Conservation (phyloP, 441 rosid genomes). For the Eutrema salsugineum region DNA sequence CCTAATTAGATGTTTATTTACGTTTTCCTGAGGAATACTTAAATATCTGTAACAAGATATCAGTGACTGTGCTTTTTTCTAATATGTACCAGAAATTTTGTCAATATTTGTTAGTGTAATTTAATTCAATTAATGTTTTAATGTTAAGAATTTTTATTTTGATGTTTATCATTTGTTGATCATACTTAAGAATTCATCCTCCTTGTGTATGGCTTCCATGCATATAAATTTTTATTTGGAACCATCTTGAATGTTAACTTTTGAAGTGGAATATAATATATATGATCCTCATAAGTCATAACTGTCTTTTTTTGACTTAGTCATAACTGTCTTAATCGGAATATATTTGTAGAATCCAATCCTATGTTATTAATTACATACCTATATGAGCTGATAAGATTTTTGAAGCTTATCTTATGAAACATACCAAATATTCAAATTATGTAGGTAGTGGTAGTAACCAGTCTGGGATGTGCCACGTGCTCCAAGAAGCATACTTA, state of each 20-base stretch:
- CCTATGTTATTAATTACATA: not conserved
- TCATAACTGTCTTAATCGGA: not conserved
- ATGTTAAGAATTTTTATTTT: no score
- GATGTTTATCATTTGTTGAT: no score
- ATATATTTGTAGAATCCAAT: not conserved
- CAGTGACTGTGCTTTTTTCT: no score
- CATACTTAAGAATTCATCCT: no score
- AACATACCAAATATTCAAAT: not conserved
- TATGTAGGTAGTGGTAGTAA: not conserved
- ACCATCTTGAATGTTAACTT: not conserved
- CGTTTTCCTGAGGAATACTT: no score
- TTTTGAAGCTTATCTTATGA: conserved; percentile 8
- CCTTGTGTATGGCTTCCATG: no score
- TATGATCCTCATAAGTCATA: not conserved
- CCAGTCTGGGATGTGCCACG: not conserved
- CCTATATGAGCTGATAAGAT: not conserved
- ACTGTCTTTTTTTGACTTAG: no score
- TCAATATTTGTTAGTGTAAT: no score
- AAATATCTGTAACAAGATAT: no score
- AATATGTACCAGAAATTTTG: no score
- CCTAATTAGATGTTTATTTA: no score
- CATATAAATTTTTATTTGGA: not conserved
- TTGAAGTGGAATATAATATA: not conserved
- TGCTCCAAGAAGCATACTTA: not conserved
- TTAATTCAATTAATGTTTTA: no score